Percentiles rank a stretch among this genome's conserved stretches.
Evolutionary conservation across 495 filamentous ascomycete species (phyloP).

Genomic region (Hypoxylon rickii): DNA sequence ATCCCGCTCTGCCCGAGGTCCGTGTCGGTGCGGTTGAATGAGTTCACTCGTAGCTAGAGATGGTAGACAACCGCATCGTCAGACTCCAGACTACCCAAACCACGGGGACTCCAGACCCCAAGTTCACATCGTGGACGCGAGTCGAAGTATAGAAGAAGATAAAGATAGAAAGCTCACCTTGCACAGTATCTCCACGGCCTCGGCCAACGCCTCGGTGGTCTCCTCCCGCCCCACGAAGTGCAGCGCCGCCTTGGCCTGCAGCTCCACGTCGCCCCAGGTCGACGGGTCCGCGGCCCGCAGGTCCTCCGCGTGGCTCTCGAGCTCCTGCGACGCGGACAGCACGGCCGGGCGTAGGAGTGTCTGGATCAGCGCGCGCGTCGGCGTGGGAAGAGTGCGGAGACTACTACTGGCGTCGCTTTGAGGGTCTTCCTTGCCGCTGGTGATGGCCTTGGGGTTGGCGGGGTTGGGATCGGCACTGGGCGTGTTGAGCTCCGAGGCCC

Average conservation of each 20-base stretch:
- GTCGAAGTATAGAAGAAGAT: not conserved
- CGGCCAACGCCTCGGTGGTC: slow-evolving; percentile 30
- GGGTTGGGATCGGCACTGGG: not conserved
- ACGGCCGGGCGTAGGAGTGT: slow-evolving; percentile 43
- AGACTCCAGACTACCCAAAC: too few relatives aligned
- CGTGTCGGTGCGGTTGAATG: slow-evolving; percentile 48
- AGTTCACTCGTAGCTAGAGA: slow-evolving; percentile 54
- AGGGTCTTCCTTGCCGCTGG: not conserved
- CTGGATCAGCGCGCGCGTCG: slow-evolving; percentile 52
- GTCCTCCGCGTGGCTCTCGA: slow-evolving; percentile 46
- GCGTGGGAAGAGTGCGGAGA: slow-evolving; percentile 47
- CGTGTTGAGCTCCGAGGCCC: not conserved
- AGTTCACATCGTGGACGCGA: too few relatives aligned
- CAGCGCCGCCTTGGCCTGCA: slow-evolving; percentile 53
- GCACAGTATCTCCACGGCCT: slow-evolving; percentile 46
- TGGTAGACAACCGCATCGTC: too few relatives aligned
- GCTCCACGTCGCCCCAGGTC: slow-evolving; percentile 45
- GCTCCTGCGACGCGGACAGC: slow-evolving; percentile 23
- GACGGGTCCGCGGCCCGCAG: slow-evolving; percentile 22
- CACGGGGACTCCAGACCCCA: too few relatives aligned
- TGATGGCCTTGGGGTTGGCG: too few relatives aligned
- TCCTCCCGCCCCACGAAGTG: slow-evolving; percentile 42
- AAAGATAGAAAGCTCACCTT: slow-evolving; percentile 37
- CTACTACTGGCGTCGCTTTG: not conserved
- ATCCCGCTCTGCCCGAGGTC: slow-evolving; percentile 46